Conservation (phyloP, 257 asterid species). For the Leonotis leonurus region DNA sequence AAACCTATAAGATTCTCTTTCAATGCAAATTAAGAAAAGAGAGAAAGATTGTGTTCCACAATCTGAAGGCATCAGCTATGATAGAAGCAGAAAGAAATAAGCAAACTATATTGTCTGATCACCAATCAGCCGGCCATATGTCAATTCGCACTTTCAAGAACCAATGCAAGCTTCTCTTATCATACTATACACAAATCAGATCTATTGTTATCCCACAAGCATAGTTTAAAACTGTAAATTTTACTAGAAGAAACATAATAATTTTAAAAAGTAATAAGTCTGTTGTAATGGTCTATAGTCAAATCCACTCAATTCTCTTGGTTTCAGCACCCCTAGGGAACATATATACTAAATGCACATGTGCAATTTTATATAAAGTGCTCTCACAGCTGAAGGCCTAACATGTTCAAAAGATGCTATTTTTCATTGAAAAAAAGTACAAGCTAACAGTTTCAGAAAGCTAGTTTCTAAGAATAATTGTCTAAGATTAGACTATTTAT, state of each 20-base stretch:
- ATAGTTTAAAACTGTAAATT: not conserved
- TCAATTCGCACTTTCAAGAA: not conserved
- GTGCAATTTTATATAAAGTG: not conserved
- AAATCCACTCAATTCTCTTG: not conserved
- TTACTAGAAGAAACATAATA: not conserved
- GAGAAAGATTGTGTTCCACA: no score
- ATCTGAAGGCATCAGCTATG: not conserved
- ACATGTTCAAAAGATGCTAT: not conserved
- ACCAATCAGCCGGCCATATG: not conserved
- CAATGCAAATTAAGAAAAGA: no score
- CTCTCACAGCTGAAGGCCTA: not conserved
- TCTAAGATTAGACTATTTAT: conserved; percentile 6
- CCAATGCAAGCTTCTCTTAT: conserved; percentile 7
- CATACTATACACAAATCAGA: not conserved
- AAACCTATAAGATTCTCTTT: conserved; percentile 7
- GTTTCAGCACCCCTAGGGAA: not conserved
- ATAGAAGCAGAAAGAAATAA: not conserved
- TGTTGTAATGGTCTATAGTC: not conserved
- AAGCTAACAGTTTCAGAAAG: not conserved
- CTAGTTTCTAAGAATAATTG: not conserved
- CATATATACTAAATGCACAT: not conserved
- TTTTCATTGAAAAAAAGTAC: not conserved
- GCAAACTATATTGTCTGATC: not conserved
- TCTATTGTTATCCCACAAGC: not conserved
- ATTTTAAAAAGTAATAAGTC: not conserved